These are phyloP conservation scores for Stephanodiscus minutulus DNA, from an alignment of 108 stramenopile genomes.

Conservation along the genomic window DNA sequence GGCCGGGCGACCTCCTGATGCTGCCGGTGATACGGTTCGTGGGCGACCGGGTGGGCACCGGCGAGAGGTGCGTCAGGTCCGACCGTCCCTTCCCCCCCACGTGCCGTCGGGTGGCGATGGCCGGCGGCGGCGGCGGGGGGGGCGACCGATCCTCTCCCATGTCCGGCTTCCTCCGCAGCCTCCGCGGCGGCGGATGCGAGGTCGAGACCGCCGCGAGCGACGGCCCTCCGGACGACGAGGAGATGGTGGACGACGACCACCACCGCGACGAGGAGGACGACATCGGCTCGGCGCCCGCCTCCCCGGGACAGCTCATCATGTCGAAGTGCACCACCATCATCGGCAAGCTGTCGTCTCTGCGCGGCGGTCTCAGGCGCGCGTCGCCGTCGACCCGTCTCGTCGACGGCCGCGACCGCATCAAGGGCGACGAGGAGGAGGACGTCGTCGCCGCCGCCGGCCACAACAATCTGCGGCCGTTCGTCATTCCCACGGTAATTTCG, in stretches of 20 bases:
- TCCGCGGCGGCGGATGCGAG: conserved; percentile 2
- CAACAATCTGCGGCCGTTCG: too few relatives aligned
- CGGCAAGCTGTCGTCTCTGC: too few relatives aligned
- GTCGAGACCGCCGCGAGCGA: not conserved
- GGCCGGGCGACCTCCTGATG: not conserved
- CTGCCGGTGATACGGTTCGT: conserved; percentile 52
- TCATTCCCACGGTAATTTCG: conserved; percentile 13
- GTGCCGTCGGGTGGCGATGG: conserved; percentile 7
- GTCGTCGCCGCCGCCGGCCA: conserved; percentile 2
- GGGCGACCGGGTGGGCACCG: conserved; percentile 56
- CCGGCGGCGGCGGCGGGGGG: too few relatives aligned
- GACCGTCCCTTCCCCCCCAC: conserved; percentile 55
- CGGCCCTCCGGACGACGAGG: not conserved
- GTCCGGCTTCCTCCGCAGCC: conserved; percentile 23
- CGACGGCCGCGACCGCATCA: not conserved
- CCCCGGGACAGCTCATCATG: not conserved
- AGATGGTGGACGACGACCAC: not conserved
- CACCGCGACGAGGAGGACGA: not conserved
- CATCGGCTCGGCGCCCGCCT: too few relatives aligned
- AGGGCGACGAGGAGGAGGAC: not conserved
- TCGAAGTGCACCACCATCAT: conserved; percentile 12
- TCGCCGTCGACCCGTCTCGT: not conserved
- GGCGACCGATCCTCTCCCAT: too few relatives aligned
- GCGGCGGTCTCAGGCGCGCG: too few relatives aligned
- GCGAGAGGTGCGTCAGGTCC: conserved; percentile 70